Base-by-base conservation (phyloP, 345 rosid genomes). In the Firmiana major region DNA sequence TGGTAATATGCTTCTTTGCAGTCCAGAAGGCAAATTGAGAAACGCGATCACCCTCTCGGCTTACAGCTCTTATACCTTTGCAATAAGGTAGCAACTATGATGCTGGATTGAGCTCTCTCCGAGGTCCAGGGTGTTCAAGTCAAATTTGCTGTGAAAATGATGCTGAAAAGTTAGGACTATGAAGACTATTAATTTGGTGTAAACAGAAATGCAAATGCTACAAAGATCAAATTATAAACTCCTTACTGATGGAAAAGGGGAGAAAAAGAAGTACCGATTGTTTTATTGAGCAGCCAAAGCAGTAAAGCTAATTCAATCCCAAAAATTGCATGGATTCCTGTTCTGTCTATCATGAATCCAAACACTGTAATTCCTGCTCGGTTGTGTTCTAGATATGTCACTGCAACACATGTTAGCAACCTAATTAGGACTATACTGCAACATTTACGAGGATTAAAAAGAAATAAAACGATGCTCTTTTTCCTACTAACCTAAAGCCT, bases 281-380 rank as follows among this genome's bases (percentile, higher is more conserved):
- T 90, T 87, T 92, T 94, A 86, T 92, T 94, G 80, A 94, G 97
- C 85, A 94, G 73, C 98, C 98, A 94, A 63, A 94, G 92, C 26
- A 90, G 85, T 42, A 94, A 89, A 78, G 97, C 94, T 42, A 94
- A 85, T 70, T 94, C 91, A 71, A 92, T 80, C 4, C 89, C 98
- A 63, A 91, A 92, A 63, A 94, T 87, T 53, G 97, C 86, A 79
- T 94, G 97, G 60, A 94, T 85, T 89, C 93, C 90, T 62, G 94
- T 77, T 87, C 98, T 89, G 77, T 92, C 97, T 74, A 94, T 86
- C 81, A 88, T 89, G 85, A 90, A 94, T 55, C 97, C 98, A 7
- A 73, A 94, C 40, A 91, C 91, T 3, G 97, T 94, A 81, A 94
- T 94, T 75, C 98, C 98, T 15, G 97, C 97, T 79, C 75, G 84